These are phyloP conservation scores for Tetrahymena elliotti DNA, from an alignment of 73 alveolate genomes.

Conservation along the genomic window DNA sequence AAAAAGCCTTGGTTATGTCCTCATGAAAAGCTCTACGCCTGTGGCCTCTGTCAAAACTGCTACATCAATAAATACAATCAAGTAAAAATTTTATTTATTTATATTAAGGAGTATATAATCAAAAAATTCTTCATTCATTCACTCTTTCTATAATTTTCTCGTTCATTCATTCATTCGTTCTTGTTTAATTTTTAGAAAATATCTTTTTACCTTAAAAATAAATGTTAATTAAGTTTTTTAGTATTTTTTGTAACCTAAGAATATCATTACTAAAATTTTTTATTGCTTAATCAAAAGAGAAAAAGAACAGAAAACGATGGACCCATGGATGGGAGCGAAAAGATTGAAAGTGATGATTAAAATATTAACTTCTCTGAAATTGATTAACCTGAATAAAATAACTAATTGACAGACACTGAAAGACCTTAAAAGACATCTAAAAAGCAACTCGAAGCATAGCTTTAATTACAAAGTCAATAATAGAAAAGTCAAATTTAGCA, in stretches of 20 bases:
- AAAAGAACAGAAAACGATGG: neutral
- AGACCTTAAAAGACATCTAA: neutral
- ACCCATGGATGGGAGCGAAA: neutral
- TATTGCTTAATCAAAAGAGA: neutral
- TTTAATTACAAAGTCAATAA: neutral
- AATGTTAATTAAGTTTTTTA: neutral
- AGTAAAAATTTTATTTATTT: neutral
- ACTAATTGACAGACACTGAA: neutral
- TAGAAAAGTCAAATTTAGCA: neutral
- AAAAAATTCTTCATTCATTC: too few relatives aligned
- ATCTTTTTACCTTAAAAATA: neutral
- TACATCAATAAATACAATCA: constrained; percentile 33
- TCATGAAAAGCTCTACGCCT: constrained; percentile 55
- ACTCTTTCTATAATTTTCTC: too few relatives aligned
- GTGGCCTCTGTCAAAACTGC: constrained; percentile 42
- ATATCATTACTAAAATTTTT: neutral
- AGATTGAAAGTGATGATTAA: neutral
- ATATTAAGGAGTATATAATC: too few relatives aligned
- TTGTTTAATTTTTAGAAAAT: neutral
- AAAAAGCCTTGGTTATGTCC: constrained; percentile 70
- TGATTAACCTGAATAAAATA: neutral
- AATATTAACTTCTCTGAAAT: neutral
- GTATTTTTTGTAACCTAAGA: neutral
- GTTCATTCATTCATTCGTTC: too few relatives aligned
- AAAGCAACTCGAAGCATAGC: neutral